These are phyloP conservation scores for Effrenium voratum DNA, from an alignment of 73 alveolate species.

Conservation along the genomic window DNA sequence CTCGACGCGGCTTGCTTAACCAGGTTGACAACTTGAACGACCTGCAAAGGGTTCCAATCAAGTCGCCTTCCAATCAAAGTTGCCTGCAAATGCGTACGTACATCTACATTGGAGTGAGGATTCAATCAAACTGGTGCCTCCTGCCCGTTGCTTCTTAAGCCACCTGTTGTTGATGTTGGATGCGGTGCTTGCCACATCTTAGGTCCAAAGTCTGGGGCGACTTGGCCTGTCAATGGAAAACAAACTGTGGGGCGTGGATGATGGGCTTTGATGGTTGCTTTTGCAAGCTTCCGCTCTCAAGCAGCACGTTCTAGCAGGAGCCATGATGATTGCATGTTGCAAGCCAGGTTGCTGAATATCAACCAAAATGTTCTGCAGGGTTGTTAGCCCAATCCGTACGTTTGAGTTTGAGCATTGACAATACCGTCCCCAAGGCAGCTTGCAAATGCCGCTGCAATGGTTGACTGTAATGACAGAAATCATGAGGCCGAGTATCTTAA, in stretches of 20 bases:
- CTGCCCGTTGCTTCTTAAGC: neutral
- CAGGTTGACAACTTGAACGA: neutral
- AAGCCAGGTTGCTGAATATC: neutral
- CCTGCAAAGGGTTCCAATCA: neutral
- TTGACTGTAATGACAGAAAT: neutral
- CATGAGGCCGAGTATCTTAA: no score
- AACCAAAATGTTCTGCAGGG: neutral
- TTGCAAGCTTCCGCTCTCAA: no score
- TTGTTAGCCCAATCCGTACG: neutral
- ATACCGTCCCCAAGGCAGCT: neutral
- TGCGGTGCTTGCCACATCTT: neutral
- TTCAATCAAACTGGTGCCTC: neutral
- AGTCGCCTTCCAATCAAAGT: neutral
- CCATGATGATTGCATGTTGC: neutral
- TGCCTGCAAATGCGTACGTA: neutral
- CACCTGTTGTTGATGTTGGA: neutral
- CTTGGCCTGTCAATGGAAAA: neutral
- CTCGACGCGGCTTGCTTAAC: conserved; percentile 36
- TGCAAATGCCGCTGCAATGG: neutral
- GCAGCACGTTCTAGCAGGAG: neutral
- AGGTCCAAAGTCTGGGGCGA: conserved; percentile 55
- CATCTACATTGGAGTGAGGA: neutral
- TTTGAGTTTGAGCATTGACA: neutral
- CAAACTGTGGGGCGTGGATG: no score
- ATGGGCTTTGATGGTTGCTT: no score